phyloP scores from a whole-genome alignment of 176 grass and related monocot species.

The Neostapfia colusana region DNA sequence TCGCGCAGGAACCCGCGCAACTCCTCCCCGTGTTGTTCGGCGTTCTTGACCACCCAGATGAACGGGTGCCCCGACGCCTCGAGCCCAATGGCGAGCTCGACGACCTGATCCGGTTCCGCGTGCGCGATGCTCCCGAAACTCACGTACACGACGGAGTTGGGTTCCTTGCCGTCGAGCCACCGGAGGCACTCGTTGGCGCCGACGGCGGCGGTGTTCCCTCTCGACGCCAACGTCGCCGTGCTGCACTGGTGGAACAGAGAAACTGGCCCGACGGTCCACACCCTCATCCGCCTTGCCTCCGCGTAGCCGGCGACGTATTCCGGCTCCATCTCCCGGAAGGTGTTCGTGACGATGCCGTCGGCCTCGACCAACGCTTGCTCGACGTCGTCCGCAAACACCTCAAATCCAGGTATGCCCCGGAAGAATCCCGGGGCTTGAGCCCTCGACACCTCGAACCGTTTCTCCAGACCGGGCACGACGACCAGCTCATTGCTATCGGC shows the following conservation, averaged over 20 bases:
- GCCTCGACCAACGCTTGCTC: conserved; percentile 24
- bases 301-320: conserved; percentile 46
- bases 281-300: conserved; percentile 43
- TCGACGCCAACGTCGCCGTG: neutral
- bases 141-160: conserved; percentile 57
- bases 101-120: conserved; percentile 33
- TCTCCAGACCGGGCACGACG: conserved; percentile 45
- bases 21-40: neutral
- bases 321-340: conserved; percentile 56
- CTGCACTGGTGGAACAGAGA: conserved; percentile 49
- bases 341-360: conserved; percentile 62
- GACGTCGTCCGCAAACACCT: neutral
- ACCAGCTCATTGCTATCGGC: conserved; percentile 35
- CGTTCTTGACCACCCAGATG: conserved; percentile 56
- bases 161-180: conserved; percentile 54
- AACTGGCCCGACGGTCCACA: conserved; percentile 61
- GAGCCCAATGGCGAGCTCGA: conserved; percentile 57
- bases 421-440: conserved; percentile 43
- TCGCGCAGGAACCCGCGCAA: neutral
- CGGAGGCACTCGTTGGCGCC: conserved; percentile 38
- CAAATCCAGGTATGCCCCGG: neutral
- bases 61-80: conserved; percentile 44
- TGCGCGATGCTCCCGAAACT: conserved; percentile 67
- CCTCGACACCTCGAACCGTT: conserved; percentile 49
- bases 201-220: conserved; percentile 33